These are phyloP conservation scores for Globisporangium yorkense DNA, from an alignment of 352 stramenopile genomes.

Conservation along the genomic window DNA sequence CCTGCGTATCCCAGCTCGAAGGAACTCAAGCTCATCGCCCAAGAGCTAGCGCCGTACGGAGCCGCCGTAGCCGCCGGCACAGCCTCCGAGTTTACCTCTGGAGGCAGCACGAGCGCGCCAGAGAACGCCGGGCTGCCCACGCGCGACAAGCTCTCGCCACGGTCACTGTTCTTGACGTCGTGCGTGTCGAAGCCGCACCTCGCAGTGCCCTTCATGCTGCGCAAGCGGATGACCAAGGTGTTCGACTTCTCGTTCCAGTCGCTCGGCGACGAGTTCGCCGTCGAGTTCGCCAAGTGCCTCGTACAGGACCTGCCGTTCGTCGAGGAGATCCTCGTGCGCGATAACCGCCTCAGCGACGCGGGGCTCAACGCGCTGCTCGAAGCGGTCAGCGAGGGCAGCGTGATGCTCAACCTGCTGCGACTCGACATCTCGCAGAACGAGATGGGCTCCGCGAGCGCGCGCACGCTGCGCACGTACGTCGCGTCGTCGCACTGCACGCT, in stretches of 20 bases:
- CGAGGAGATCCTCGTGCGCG: conserved; percentile 76
- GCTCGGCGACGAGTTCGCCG: conserved; percentile 60
- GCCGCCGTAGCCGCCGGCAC: conserved; percentile 7
- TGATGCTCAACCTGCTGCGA: conserved; percentile 39
- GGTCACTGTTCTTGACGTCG: conserved; percentile 54
- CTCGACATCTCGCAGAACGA: conserved; percentile 75
- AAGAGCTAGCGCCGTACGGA: conserved; percentile 17
- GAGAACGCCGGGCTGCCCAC: conserved; percentile 21
- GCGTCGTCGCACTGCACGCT: conserved; percentile 55
- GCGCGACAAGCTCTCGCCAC: conserved; percentile 50
- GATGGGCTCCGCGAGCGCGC: conserved; percentile 49
- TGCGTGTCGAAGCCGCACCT: conserved; percentile 43
- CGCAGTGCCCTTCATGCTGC: conserved; percentile 59
- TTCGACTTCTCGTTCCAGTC: conserved; percentile 84
- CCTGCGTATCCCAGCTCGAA: conserved; percentile 36
- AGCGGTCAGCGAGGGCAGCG: conserved; percentile 45
- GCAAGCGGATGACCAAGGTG: conserved; percentile 50
- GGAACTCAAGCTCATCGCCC: conserved; percentile 33
- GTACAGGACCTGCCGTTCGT: conserved; percentile 53
- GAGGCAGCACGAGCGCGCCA: neutral
- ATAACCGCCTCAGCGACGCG: conserved; percentile 84
- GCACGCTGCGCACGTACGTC: conserved; percentile 52
- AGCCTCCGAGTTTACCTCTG: neutral
- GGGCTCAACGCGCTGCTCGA: conserved; percentile 53
- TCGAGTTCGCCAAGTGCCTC: conserved; percentile 58